These are phyloP conservation scores for Panicum hallii DNA, from an alignment of 202 grass and related monocot species.

Conservation along the genomic window DNA sequence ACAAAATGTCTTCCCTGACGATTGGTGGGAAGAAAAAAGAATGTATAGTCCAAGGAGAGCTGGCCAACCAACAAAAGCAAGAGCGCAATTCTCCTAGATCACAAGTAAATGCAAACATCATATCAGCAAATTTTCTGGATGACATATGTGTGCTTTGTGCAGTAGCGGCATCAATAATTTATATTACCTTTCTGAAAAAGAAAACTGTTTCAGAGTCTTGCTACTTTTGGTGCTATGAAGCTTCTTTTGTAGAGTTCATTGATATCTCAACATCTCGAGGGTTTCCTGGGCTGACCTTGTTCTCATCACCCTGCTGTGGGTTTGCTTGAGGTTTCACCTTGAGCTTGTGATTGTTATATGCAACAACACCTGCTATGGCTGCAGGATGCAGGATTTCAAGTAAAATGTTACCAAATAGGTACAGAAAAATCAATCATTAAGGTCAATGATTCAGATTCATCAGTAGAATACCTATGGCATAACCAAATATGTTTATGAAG, in stretches of 20 bases:
- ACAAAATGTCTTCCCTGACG: constrained; percentile 49
- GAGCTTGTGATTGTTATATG: constrained; percentile 94
- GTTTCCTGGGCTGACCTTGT: constrained; percentile 49
- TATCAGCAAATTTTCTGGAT: constrained; percentile 14
- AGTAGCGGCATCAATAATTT: background rate
- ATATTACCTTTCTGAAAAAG: constrained; percentile 44
- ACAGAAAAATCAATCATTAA: background rate
- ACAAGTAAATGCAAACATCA: constrained; percentile 36
- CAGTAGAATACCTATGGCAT: constrained; percentile 87
- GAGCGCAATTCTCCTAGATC: constrained; percentile 45
- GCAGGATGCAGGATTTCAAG: constrained; percentile 38
- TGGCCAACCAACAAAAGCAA: constrained; percentile 39
- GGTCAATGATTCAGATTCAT: constrained; percentile 2
- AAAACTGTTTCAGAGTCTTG: constrained; percentile 33
- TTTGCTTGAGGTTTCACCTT: constrained; percentile 63
- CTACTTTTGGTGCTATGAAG: constrained; percentile 47
- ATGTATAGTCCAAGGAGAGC: constrained; percentile 49
- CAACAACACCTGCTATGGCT: constrained; percentile 93
- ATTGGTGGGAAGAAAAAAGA: constrained; percentile 37
- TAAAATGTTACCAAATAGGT: constrained; percentile 11
- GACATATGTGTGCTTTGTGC: background rate
- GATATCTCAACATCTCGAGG: constrained; percentile 54
- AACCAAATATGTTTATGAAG: constrained; percentile 90
- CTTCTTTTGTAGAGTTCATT: constrained; percentile 60
- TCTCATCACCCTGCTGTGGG: constrained; percentile 49